Evolutionary conservation across 1,139 yeast genomes (phyloP), one percentile per base, ranked within the genome.

Genomic region (Pichia inconspicua): DNA sequence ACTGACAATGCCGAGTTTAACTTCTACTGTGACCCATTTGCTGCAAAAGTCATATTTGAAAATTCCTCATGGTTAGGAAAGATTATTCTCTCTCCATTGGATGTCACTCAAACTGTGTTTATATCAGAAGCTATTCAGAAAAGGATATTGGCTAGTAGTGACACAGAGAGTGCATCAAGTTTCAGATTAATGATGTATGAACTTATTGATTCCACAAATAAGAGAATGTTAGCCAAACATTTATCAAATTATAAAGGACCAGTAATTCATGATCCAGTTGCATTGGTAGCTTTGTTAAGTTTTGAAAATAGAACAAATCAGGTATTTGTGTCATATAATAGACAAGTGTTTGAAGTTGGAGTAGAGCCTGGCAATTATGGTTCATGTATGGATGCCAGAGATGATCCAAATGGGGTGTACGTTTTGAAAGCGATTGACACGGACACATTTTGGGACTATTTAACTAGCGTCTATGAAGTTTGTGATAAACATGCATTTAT

Each of bases 201-300:
- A 48, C 70, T 85, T 47, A 70, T 84, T 59, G 69, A 69, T 48
- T 83, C 74, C 58, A 82, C 80, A 19, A 61, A 73, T 73, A 6
- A 66, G 67, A 31, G 64, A 77, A 8, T 82, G 81, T 58, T 66
- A 63, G 47, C 61, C 62, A 22, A 62, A 62, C 22, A 74, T 71
- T 51, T 76, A 30, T 51, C 73, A 2, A 72, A 76, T 55, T 56
- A 51, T 2, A 57, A 63, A 5, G 94, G 94, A 0, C 90, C 95
- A 0, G 92, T 92, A 0, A 72, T 85, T 1, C 95, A 87, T 63
- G 95, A 86, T 60, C 94, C 95, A 0, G 65, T 85, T 44, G 87
- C 95, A 0, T 70, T 85, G 2, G 78, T 74, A 49, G 77, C 77
- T 1, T 60, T 84, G 32, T 62, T 84, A 43, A 78, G 82, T 38